Base-by-base conservation (phyloP, 164 flowering plant genomes). In the Annona squamosa region DNA sequence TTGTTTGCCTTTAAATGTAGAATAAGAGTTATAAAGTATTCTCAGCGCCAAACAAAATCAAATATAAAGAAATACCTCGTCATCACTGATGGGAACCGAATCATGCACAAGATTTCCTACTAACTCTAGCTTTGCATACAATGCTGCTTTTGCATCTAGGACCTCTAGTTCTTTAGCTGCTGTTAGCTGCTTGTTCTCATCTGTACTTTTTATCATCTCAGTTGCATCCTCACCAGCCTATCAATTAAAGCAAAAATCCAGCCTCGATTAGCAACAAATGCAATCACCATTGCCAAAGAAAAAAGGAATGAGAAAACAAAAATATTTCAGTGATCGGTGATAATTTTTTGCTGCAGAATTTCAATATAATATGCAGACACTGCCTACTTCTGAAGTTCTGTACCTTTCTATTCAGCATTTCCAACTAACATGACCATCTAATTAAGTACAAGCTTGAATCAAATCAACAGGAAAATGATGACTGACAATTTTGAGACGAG, bases 101-200 rank as follows among this genome's bases (percentile, higher is more conserved):
- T 95, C 99, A 72, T 95, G 99, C 70, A 95, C 94, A 18, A 95
- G 92, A 77, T 95, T 95, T 41, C 98, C 99, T 52, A 95, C 78
- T 1, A 74, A 61, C 67, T 79, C 89, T 82, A 93, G 77, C 70
- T 75, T 89, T 4, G 83, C 67, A 76, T 88, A 81, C 61, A 93
- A 71, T 16, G 78, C 79, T 1, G 75, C 76, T 76, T 73, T 79
- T 57, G 89, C 89, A 63, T 85, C 94, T 73, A 83, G 84, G 43
- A 91, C 99, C 79, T 93, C 94, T 56, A 69, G 85, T 46, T 90
- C 93, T 73, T 90, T 93, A 73, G 85, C 76, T 1, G 86, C 89
- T 13, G 82, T 80, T 67, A 67, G 76, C 67, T 79, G 82, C 81
- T 89, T 95, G 77, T 85, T 88, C 62, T 93, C 93, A 16, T 86